Evolutionary conservation across 495 filamentous ascomycete genomes (phyloP), one percentile per base, ranked within the genome.

Genomic region (Hypoxylon crocopeplum): DNA sequence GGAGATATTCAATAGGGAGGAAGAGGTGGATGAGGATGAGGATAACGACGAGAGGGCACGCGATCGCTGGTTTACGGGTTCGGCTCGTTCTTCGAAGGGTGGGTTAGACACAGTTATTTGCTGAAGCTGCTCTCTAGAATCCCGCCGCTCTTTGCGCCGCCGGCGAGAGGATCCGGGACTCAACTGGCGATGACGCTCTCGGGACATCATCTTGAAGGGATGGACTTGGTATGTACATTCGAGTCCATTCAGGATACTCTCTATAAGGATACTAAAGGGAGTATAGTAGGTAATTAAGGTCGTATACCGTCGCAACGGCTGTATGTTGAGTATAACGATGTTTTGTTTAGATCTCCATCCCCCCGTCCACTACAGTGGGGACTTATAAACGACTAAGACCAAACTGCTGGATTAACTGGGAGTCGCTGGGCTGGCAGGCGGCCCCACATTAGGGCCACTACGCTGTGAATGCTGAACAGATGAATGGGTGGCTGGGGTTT

Each of bases 111-210:
- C 7, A 29, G 60, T 16, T 32, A 57, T 33, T 39, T 50, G 46
- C 25, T 65, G 67, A 40, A 77, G 72, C 55, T 77, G 74, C 42
- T 77, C 78, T 73, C 72, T 71, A 47, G 77, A 79, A 61, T 72
- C 66, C 51, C 76, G 69, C 45, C 74, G 71, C 47, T 74, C 70
- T 71, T 73, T 75, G 72, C 77, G 76, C 74, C 77, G 72, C 56
- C 77, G 76, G 52, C 75, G 72, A 68, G 75, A 71, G 68, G 75
- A 73, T 62, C 79, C 77, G 36, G 72, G 78, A 69, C 77, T 79
- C 75, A 77, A 64, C 65, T 64, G 72, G 62, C 71, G 76, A 69
- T 76, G 76, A 72, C 70, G 69, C 61, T 77, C 73, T 56, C 71
- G 69, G 67, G 77, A 76, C 75, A 72, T 79, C 68, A 68, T 67